Conservation (phyloP, 768 basidiomycete genomes). For the Wakefieldia striispora region DNA sequence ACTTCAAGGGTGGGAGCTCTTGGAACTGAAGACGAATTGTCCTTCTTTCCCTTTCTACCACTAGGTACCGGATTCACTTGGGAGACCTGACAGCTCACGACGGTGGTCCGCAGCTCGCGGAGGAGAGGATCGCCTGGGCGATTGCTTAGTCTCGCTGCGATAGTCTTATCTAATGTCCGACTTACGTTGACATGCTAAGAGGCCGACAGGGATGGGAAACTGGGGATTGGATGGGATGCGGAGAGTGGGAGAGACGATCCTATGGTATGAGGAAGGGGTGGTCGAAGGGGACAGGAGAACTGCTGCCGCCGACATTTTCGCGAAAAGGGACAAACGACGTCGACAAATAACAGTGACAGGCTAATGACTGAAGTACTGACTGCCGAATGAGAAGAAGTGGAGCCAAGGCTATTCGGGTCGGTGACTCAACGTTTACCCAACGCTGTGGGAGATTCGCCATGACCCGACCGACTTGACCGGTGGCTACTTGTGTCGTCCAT, state of each 20-base stretch:
- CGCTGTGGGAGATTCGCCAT: too few relatives aligned
- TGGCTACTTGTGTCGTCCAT: too few relatives aligned
- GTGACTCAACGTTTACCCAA: too few relatives aligned
- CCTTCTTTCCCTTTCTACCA: slow-evolving; percentile 57
- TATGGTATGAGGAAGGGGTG: slow-evolving; percentile 62
- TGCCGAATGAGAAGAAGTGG: too few relatives aligned
- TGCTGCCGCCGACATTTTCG: slow-evolving; percentile 35
- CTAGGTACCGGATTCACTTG: slow-evolving; percentile 38
- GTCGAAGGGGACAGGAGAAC: slow-evolving; percentile 41
- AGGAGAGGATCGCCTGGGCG: slow-evolving; percentile 67
- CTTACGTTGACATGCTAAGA: slow-evolving; percentile 77
- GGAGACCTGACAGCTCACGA: slow-evolving; percentile 50
- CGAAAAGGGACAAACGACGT: too few relatives aligned
- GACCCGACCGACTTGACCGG: too few relatives aligned
- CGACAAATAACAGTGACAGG: too few relatives aligned
- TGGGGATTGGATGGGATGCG: slow-evolving; percentile 49
- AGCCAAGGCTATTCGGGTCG: too few relatives aligned
- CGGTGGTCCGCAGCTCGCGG: slow-evolving; percentile 52
- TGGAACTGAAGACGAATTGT: slow-evolving; percentile 43
- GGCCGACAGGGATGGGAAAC: slow-evolving; percentile 64
- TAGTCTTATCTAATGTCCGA: slow-evolving; percentile 3
- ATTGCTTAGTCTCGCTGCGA: slow-evolving; percentile 7
- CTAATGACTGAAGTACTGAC: too few relatives aligned
- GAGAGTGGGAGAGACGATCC: slow-evolving; percentile 58
- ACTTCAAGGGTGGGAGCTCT: slow-evolving; percentile 58